Evolutionary conservation across 2,329 filamentous ascomycete genomes (phyloP).

Genomic region (Huntiella decipiens): DNA sequence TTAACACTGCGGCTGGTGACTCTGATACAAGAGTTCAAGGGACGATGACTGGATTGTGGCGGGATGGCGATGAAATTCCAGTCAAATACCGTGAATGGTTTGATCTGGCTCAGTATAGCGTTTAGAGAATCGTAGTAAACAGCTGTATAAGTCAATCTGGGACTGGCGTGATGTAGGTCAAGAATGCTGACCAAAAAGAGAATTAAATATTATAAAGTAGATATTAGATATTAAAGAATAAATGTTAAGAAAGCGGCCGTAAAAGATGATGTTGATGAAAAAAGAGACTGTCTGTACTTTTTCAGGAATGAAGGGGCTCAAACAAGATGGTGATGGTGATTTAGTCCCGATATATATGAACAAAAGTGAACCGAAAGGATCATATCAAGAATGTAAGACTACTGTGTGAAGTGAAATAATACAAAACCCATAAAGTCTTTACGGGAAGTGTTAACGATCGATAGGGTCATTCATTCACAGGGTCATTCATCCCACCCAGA

Average conservation of each 20-base stretch:
- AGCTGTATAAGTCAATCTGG: background rate
- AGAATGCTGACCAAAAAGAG: too few species aligned
- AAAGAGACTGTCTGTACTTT: background rate
- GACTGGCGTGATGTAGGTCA: too few species aligned
- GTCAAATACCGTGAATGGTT: slow-evolving; percentile 2
- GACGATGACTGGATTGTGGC: slow-evolving; percentile 9
- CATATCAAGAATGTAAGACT: background rate
- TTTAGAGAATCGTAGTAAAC: background rate
- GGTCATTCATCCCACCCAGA: too few species aligned
- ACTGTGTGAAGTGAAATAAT: too few species aligned
- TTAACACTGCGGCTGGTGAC: background rate
- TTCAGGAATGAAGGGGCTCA: slow-evolving; percentile 11
- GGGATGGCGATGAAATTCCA: slow-evolving; percentile 10
- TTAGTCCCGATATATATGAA: slow-evolving; percentile 11
- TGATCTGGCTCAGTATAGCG: background rate
- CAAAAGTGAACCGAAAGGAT: background rate
- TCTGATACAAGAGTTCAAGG: background rate
- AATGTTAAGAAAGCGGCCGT: background rate
- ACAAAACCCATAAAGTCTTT: too few species aligned
- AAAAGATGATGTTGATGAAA: too few species aligned
- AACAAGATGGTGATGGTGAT: slow-evolving; percentile 1
- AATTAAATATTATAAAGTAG: too few species aligned
- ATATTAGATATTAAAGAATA: background rate
- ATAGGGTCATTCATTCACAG: too few species aligned
- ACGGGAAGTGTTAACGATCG: too few species aligned